Conservation (phyloP, 148 eudicot genomes). For the Salicornia ramosissima region DNA sequence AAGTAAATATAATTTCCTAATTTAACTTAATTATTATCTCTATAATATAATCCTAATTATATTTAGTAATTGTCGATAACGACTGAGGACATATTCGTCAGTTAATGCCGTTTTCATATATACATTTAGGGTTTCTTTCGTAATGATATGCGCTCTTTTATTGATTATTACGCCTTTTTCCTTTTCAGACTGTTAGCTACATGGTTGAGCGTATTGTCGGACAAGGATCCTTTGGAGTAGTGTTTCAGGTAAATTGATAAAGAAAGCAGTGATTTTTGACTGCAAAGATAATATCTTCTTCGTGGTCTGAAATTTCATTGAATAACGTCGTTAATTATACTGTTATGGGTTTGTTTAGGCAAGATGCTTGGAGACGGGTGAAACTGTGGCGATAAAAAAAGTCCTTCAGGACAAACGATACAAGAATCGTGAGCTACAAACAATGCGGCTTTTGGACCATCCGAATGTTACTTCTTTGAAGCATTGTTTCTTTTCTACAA, state of each 20-base stretch:
- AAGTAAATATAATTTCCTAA: no score
- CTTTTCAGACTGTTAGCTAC: constrained; percentile 68
- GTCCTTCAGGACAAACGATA: constrained; percentile 87
- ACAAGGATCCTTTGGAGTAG: constrained; percentile 86
- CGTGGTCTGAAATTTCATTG: not conserved
- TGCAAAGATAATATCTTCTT: not conserved
- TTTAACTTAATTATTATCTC: no score
- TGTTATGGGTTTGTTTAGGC: constrained; percentile 36
- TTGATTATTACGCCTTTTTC: not conserved
- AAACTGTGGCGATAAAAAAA: constrained; percentile 75
- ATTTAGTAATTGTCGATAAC: no score
- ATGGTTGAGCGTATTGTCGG: constrained; percentile 92
- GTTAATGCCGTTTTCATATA: not conserved
- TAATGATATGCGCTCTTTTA: not conserved
- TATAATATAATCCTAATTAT: no score
- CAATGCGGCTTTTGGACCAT: constrained; percentile 71
- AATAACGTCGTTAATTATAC: not conserved
- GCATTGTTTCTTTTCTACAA: constrained; percentile 81
- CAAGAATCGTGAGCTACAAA: constrained; percentile 81
- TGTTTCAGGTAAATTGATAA: constrained; percentile 53
- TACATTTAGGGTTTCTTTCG: not conserved
- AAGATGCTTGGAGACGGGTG: constrained; percentile 70
- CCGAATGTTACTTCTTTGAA: constrained; percentile 66
- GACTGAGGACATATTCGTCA: no score
- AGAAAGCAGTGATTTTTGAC: not conserved